Percentiles rank a stretch among this genome's conserved stretches.
Evolutionary conservation across 192 early-diverging fungal species (phyloP).

Genomic region (Blastocladiella britannica): DNA sequence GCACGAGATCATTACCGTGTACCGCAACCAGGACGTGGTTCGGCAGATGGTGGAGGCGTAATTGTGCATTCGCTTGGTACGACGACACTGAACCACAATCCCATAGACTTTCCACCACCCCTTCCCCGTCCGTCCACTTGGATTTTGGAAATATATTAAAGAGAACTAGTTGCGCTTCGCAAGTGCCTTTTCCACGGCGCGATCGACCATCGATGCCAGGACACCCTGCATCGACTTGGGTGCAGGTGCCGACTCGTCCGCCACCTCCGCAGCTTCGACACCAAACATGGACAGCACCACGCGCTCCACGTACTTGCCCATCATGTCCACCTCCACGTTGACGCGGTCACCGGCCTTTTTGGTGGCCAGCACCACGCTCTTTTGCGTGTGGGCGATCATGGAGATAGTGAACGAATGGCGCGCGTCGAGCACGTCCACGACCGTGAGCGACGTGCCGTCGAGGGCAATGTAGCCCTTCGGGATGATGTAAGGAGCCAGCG

Average conservation of each 20-base stretch:
- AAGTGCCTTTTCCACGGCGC: neutral
- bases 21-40: neutral
- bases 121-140: too few species aligned
- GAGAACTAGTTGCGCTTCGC: neutral
- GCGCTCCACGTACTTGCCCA: slow-evolving; percentile 87
- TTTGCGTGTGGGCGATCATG: slow-evolving; percentile 88
- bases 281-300: slow-evolving; percentile 40
- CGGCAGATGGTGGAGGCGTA: too few species aligned
- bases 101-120: too few species aligned
- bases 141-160: too few species aligned
- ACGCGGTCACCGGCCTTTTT: slow-evolving; percentile 52
- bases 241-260: neutral
- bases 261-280: neutral
- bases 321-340: slow-evolving; percentile 94
- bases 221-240: neutral
- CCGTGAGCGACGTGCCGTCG: slow-evolving; percentile 88
- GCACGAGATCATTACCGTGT: neutral
- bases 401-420: slow-evolving; percentile 69
- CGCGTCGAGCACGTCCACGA: slow-evolving; percentile 61
- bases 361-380: slow-evolving; percentile 52
- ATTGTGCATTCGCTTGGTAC: too few species aligned
- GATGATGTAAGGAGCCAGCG: slow-evolving; percentile 61
- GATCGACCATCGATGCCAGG: neutral
- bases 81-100: too few species aligned
- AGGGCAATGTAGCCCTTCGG: slow-evolving; percentile 88